These are phyloP conservation scores for Waltergamsia citrina DNA, from an alignment of 2,329 filamentous ascomycete genomes.

Conservation along the genomic window DNA sequence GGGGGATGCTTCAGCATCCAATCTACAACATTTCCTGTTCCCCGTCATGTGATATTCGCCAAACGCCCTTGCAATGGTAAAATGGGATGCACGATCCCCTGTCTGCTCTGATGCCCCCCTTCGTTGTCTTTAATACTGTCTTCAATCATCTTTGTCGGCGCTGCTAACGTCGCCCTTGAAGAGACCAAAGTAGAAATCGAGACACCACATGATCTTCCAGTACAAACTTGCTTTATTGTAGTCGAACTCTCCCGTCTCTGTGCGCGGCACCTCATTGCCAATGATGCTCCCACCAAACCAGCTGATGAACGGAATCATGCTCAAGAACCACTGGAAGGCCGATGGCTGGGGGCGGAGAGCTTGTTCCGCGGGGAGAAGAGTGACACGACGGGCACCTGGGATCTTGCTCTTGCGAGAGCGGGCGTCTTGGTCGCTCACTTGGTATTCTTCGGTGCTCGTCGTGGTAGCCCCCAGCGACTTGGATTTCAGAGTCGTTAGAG, in stretches of 20 bases:
- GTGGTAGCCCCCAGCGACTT: slow-evolving; percentile 4
- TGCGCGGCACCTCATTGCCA: slow-evolving; percentile 64
- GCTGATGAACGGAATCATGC: slow-evolving; percentile 57
- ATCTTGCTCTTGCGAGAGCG: slow-evolving; percentile 53
- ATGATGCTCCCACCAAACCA: slow-evolving; percentile 69
- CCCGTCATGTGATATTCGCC: background rate
- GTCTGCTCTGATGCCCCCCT: background rate
- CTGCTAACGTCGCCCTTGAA: slow-evolving; percentile 50
- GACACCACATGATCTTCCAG: slow-evolving; percentile 57
- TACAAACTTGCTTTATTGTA: slow-evolving; percentile 58
- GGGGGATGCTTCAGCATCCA: no score
- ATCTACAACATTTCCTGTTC: no score
- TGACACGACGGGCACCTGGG: slow-evolving; percentile 55
- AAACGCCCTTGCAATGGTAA: slow-evolving; percentile 3
- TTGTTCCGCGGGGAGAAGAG: slow-evolving; percentile 58
- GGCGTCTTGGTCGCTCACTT: slow-evolving; percentile 19
- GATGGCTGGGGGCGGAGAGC: slow-evolving; percentile 62
- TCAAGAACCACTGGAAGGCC: slow-evolving; percentile 51
- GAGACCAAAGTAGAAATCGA: slow-evolving; percentile 48
- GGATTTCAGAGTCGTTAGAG: slow-evolving; percentile 9
- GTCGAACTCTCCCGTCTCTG: slow-evolving; percentile 69
- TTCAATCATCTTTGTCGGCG: slow-evolving; percentile 48
- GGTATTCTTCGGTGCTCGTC: slow-evolving; percentile 14
- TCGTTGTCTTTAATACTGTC: background rate
- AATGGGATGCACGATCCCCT: no score